A percentile compares a stretch with the other conserved stretches of the same genome.
Evolutionary conservation across 2,329 filamentous ascomycete species (phyloP).

Genomic region (Penicillium sumatraense): DNA sequence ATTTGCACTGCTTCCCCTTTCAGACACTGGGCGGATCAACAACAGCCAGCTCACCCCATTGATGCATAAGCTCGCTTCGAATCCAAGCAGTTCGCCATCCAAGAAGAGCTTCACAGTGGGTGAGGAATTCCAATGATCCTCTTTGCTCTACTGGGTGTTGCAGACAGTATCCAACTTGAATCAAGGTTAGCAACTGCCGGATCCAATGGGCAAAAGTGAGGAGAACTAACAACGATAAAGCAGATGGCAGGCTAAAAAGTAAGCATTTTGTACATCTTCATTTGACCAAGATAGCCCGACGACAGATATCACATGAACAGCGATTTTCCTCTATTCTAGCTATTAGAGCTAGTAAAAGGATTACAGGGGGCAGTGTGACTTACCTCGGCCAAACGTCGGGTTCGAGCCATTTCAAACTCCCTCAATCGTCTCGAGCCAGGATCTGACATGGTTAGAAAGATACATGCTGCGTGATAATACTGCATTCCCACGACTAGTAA

Average conservation of each 20-base stretch:
- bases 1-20: neutral
- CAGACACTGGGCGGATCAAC: constrained; percentile 15
- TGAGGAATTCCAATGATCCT: constrained; percentile 34
- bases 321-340: constrained; percentile 31
- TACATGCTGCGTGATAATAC: constrained; percentile 42
- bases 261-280: constrained; percentile 39
- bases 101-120: constrained; percentile 30
- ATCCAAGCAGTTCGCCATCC: constrained; percentile 41
- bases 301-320: constrained; percentile 33
- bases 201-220: no score
- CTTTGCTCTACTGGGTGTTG: constrained; percentile 32
- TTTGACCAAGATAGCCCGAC: constrained; percentile 40
- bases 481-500: constrained; percentile 44
- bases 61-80: constrained; percentile 29
- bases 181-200: neutral
- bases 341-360: neutral
- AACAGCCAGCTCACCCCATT: constrained; percentile 34
- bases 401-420: constrained; percentile 34
- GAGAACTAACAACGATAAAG: constrained; percentile 36
- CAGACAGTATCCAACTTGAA: constrained; percentile 39
- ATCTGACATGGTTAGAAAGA: constrained; percentile 36
- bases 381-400: constrained; percentile 35
- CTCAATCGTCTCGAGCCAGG: constrained; percentile 23
- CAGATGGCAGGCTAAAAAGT: constrained; percentile 40
- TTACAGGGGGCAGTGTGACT: neutral